Conservation (phyloP, 768 basidiomycete species). For the Agaricus subrufescens region DNA sequence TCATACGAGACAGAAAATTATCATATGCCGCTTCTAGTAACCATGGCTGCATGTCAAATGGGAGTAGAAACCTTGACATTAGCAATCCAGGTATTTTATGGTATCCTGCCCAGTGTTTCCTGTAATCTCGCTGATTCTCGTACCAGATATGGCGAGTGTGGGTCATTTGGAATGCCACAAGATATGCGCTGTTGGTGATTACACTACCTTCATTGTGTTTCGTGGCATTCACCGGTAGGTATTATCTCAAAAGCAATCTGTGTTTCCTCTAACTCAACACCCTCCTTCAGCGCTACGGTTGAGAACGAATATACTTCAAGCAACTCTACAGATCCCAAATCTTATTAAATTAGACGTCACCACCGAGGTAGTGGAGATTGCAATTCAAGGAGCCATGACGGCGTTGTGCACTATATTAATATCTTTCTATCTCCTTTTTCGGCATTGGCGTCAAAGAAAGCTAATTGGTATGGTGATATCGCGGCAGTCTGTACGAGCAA, state of each 20-base stretch:
- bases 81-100: not conserved
- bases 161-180: not conserved
- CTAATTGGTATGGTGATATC: not conserved
- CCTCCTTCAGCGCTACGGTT: not conserved
- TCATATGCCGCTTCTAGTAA: not conserved
- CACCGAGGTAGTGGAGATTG: not conserved
- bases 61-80: not conserved
- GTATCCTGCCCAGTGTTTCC: not conserved
- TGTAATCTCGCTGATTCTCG: not conserved
- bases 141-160: not conserved
- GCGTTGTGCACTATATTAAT: not conserved
- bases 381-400: not conserved
- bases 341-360: not conserved
- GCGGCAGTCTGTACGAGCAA: not conserved
- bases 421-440: not conserved
- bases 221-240: not conserved
- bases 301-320: not conserved
- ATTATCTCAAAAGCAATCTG: not conserved
- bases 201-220: not conserved
- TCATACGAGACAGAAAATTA: not conserved
- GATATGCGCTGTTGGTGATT: not conserved
- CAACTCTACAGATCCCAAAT: not conserved
- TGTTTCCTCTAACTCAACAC: not conserved
- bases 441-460: not conserved
- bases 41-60: not conserved